Conservation (phyloP, 371 early-diverging fungal genomes). For the Zychaea mexicana region DNA sequence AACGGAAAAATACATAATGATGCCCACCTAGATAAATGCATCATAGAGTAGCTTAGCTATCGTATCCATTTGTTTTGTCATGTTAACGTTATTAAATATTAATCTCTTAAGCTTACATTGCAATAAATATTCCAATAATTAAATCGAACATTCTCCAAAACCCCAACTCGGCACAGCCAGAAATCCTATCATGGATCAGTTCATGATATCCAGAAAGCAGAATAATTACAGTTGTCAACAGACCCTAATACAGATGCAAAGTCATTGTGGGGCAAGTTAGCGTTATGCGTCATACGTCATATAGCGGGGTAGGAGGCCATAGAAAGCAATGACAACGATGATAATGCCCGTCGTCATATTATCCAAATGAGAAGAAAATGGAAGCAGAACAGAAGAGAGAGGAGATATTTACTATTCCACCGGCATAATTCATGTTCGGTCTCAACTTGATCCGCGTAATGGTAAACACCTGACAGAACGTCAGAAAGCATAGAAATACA, state of each 20-base stretch:
- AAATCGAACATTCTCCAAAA: constrained; percentile 38
- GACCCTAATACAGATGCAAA: constrained; percentile 16
- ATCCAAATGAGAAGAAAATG: too few species aligned
- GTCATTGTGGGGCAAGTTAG: too few species aligned
- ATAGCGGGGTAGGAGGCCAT: too few species aligned
- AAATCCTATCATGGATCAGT: constrained; percentile 29
- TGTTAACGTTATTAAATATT: not conserved
- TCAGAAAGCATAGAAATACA: constrained; percentile 25
- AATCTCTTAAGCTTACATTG: constrained; percentile 35
- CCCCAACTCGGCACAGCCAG: constrained; percentile 23
- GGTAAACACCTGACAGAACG: constrained; percentile 38
- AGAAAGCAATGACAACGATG: too few species aligned
- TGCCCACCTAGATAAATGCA: constrained; percentile 8
- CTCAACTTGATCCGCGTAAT: constrained; percentile 34
- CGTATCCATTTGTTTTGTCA: not conserved
- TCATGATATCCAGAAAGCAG: constrained; percentile 35
- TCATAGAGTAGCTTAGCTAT: not conserved
- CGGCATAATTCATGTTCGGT: constrained; percentile 36
- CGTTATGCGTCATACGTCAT: too few species aligned
- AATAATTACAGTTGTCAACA: constrained; percentile 35
- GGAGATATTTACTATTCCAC: constrained; percentile 34
- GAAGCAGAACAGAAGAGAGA: not conserved
- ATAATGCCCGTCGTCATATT: too few species aligned
- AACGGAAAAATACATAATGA: constrained; percentile 37
- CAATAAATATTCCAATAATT: constrained; percentile 37